phyloP scores from a whole-genome alignment of 1,139 yeast species.

The Hyphopichia buzzinii region DNA sequence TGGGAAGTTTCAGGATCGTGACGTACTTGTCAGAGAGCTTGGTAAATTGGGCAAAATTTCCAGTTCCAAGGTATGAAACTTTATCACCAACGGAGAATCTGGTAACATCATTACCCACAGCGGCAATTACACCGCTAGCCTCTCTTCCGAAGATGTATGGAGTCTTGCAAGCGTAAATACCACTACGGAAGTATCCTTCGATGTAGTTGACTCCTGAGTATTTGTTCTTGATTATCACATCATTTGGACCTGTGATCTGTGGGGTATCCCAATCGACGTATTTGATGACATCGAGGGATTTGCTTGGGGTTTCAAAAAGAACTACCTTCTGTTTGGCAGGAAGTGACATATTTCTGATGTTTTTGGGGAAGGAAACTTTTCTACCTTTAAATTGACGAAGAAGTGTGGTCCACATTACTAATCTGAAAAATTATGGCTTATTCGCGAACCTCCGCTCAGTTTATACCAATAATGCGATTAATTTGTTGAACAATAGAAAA shows the following conservation, averaged over 20 bases:
- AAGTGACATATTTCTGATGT: constrained; percentile 22
- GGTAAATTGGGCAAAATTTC: constrained; percentile 72
- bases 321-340: constrained; percentile 63
- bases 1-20: constrained; percentile 47
- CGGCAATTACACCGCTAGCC: constrained; percentile 73
- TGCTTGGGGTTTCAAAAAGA: constrained; percentile 55
- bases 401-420: neutral
- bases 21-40: constrained; percentile 34
- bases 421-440: no score
- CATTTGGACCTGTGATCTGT: constrained; percentile 43
- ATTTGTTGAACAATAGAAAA: no score
- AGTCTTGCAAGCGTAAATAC: constrained; percentile 57
- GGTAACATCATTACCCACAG: constrained; percentile 60
- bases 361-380: neutral
- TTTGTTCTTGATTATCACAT: constrained; percentile 66
- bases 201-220: constrained; percentile 82
- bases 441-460: no score
- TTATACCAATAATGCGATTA: no score
- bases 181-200: constrained; percentile 78
- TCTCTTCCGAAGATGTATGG: constrained; percentile 82
- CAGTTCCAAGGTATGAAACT: constrained; percentile 53
- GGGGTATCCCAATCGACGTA: constrained; percentile 62
- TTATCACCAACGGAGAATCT: constrained; percentile 67
- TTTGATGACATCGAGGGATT: constrained; percentile 30
- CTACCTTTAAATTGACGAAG: neutral